Evolutionary conservation across 1,139 yeast species (phyloP).

Genomic region (Kodamaea derodonti): DNA sequence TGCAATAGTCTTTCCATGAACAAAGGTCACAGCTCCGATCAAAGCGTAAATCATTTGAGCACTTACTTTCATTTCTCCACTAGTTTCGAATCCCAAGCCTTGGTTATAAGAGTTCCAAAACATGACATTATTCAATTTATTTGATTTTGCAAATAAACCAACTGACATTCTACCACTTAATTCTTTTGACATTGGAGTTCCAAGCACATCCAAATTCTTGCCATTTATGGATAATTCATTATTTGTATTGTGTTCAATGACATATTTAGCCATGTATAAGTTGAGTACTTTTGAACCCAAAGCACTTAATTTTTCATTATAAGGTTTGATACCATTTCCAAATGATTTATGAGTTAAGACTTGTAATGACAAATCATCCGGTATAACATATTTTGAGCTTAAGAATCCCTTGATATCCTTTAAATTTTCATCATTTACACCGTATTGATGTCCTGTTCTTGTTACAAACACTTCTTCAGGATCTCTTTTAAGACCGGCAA

Average conservation of each 20-base stretch:
- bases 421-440: constrained; percentile 46
- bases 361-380: constrained; percentile 63
- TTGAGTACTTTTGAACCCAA: constrained; percentile 75
- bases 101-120: constrained; percentile 71
- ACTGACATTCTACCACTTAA: constrained; percentile 48
- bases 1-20: constrained; percentile 61
- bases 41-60: constrained; percentile 73
- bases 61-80: constrained; percentile 57
- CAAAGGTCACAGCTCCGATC: constrained; percentile 73
- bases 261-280: constrained; percentile 53
- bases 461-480: constrained; percentile 62
- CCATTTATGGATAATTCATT: constrained; percentile 46
- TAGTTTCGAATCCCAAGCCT: constrained; percentile 46
- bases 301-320: constrained; percentile 76
- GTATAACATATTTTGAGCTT: constrained; percentile 37
- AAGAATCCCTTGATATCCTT: constrained; percentile 47
- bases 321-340: constrained; percentile 86
- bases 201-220: constrained; percentile 61
- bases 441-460: constrained; percentile 60
- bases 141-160: constrained; percentile 50
- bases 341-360: constrained; percentile 89
- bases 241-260: constrained; percentile 31
- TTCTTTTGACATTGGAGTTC: constrained; percentile 50
- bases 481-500: constrained; percentile 72
- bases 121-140: constrained; percentile 50